These are phyloP conservation scores for Ambrosia trifida DNA, from an alignment of 129 eudicot genomes.

Conservation along the genomic window DNA sequence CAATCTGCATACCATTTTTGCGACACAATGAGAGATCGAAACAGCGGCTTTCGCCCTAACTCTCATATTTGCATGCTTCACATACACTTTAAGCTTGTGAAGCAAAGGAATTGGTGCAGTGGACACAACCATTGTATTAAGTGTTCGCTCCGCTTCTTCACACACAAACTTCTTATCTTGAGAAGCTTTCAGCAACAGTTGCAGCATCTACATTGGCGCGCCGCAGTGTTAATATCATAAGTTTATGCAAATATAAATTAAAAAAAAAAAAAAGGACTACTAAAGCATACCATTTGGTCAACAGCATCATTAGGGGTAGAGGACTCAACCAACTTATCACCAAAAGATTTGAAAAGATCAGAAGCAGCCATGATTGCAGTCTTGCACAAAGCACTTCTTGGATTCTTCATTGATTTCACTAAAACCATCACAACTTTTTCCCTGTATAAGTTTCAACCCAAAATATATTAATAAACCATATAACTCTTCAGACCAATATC, in stretches of 20 bases:
- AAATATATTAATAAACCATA: conserved; percentile 1
- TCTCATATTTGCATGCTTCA: conserved; percentile 66
- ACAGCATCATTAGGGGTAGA: conserved; percentile 57
- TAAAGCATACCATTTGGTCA: conserved; percentile 63
- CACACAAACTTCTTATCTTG: conserved; percentile 95
- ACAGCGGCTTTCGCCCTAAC: conserved; percentile 94
- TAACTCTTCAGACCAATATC: background rate
- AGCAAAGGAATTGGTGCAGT: conserved; percentile 71
- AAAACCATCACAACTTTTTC: conserved; percentile 75
- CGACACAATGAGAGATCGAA: conserved; percentile 64
- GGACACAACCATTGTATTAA: conserved; percentile 72
- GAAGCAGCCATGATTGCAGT: conserved; percentile 93
- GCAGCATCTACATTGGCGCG: conserved; percentile 63
- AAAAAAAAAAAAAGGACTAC: background rate
- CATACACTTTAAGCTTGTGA: conserved; percentile 59
- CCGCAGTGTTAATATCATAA: background rate
- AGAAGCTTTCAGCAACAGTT: conserved; percentile 79
- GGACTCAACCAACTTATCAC: conserved; percentile 68
- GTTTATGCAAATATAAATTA: background rate
- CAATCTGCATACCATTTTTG: conserved; percentile 64
- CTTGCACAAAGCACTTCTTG: conserved; percentile 93
- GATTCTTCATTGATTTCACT: conserved; percentile 93
- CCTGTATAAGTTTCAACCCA: conserved; percentile 38
- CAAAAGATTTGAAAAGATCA: conserved; percentile 73
- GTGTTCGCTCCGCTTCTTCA: conserved; percentile 88